phyloP scores from a whole-genome alignment of 306 rosid genomes.

The Ceratonia siliqua region DNA sequence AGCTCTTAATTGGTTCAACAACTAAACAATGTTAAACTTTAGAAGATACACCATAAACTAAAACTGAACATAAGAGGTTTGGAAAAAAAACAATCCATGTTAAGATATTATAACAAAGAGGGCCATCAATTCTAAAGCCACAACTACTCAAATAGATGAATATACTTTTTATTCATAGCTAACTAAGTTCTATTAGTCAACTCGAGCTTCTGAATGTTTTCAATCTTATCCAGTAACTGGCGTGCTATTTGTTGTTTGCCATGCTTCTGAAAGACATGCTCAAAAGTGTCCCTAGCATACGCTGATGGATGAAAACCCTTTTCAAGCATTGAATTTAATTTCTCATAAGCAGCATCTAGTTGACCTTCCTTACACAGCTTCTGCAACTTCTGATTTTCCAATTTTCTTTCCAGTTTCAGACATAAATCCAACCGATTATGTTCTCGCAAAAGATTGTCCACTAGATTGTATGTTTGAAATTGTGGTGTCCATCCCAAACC shows the following conservation, averaged over 20 bases:
- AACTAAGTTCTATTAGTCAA: constrained; percentile 15
- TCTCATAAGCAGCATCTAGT: constrained; percentile 62
- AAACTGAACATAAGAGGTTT: constrained; percentile 9
- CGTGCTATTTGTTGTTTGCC: constrained; percentile 58
- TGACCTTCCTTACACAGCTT: constrained; percentile 57
- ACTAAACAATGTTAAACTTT: constrained; percentile 17
- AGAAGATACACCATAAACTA: constrained; percentile 8
- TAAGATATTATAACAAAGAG: not conserved
- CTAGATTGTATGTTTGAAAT: constrained; percentile 51
- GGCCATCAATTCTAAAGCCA: constrained; percentile 13
- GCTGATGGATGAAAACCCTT: constrained; percentile 55
- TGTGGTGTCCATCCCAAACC: constrained; percentile 58
- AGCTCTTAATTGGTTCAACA: not conserved
- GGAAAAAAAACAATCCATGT: not conserved
- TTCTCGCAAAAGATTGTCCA: constrained; percentile 57
- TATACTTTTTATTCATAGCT: not conserved
- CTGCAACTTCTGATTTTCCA: constrained; percentile 57
- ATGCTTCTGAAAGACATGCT: constrained; percentile 47
- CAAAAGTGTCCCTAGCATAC: constrained; percentile 57
- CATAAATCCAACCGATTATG: constrained; percentile 50
- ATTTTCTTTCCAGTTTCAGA: constrained; percentile 54
- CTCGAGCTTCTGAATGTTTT: constrained; percentile 23
- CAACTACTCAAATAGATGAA: constrained; percentile 9
- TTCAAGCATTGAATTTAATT: constrained; percentile 57
- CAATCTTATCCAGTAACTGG: constrained; percentile 49